Conservation (phyloP, 225 moss, liverwort and hornwort species). For the Takakia lepidozioides region DNA sequence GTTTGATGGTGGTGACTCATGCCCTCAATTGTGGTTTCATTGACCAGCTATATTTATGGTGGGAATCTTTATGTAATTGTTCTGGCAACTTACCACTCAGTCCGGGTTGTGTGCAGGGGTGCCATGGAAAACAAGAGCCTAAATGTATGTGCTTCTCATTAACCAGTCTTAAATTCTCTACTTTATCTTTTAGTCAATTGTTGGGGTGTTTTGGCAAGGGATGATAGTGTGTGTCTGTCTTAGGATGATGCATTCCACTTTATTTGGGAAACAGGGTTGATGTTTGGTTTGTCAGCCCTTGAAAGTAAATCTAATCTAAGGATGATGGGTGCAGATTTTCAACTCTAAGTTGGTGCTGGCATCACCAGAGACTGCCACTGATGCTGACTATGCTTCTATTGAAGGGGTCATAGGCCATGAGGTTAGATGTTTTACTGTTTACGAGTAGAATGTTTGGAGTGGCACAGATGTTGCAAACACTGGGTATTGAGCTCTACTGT, state of each 20-base stretch:
- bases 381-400: conserved; percentile 85
- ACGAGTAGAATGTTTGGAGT: background rate
- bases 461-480: conserved; percentile 8
- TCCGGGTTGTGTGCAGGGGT: conserved; percentile 52
- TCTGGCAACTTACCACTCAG: too few relatives aligned
- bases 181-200: too few relatives aligned
- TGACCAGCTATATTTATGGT: too few relatives aligned
- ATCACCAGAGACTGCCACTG: conserved; percentile 94
- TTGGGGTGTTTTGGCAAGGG: too few relatives aligned
- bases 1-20: too few relatives aligned
- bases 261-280: too few relatives aligned
- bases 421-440: conserved; percentile 22
- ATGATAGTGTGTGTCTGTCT: background rate
- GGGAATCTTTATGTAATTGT: too few relatives aligned
- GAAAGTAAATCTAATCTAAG: too few relatives aligned
- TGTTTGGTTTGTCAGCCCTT: too few relatives aligned
- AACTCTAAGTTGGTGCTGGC: conserved; percentile 96
- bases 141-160: conserved; percentile 75
- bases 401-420: conserved; percentile 98
- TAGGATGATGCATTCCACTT: too few relatives aligned
- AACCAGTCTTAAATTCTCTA: too few relatives aligned
- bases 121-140: conserved; percentile 99
- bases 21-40: too few relatives aligned
- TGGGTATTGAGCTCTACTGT: background rate
- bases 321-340: conserved; percentile 51